Conservation (phyloP, 78 protist species). For the Capsaspora owczarzaki region DNA sequence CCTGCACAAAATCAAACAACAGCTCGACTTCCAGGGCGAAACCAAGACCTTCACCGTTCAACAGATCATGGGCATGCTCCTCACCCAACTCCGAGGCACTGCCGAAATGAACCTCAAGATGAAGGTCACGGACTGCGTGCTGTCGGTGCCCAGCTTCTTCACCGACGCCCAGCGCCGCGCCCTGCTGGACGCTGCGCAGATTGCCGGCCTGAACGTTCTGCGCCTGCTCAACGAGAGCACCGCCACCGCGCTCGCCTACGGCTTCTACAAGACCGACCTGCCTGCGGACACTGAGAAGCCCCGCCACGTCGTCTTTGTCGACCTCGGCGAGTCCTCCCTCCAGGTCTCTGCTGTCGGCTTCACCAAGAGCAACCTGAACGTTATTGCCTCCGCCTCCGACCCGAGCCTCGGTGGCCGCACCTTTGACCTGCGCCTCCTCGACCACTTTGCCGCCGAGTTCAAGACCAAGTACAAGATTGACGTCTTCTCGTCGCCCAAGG, state of each 20-base stretch:
- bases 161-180: slow-evolving; percentile 80
- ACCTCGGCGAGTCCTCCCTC: slow-evolving; percentile 74
- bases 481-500: slow-evolving; percentile 46
- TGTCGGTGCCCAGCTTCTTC: slow-evolving; percentile 82
- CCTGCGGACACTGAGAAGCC: slow-evolving; percentile 55
- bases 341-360: slow-evolving; percentile 54
- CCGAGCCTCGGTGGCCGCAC: slow-evolving; percentile 68
- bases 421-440: slow-evolving; percentile 49
- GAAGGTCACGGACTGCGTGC: slow-evolving; percentile 52
- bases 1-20: neutral
- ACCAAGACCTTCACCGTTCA: slow-evolving; percentile 35
- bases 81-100: slow-evolving; percentile 55
- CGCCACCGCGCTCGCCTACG: slow-evolving; percentile 84
- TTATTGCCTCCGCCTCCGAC: slow-evolving; percentile 50
- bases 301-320: slow-evolving; percentile 61
- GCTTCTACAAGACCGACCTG: slow-evolving; percentile 70
- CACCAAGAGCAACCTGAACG: slow-evolving; percentile 40
- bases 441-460: slow-evolving; percentile 54
- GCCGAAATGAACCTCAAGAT: slow-evolving; percentile 44
- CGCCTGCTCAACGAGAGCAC: slow-evolving; percentile 81
- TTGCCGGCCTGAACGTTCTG: slow-evolving; percentile 81
- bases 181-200: slow-evolving; percentile 65
- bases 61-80: slow-evolving; percentile 69
- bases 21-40: slow-evolving; percentile 58
- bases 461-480: slow-evolving; percentile 69